Evolutionary conservation across 495 filamentous ascomycete genomes (phyloP).

Genomic region (Penicillium maclennaniae): DNA sequence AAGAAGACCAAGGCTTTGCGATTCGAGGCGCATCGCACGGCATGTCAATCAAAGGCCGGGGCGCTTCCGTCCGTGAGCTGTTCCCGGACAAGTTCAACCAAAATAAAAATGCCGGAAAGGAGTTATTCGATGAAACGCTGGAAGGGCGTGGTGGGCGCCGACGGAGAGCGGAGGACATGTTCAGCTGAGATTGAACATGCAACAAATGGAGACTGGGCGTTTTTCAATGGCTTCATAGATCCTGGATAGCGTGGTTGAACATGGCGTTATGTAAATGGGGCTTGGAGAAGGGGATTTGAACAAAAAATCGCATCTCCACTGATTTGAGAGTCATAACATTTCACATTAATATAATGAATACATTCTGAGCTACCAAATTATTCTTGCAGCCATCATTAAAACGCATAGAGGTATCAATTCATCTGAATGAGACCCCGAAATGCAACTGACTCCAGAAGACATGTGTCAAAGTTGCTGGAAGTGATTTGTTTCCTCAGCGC

Average conservation of each 20-base stretch:
- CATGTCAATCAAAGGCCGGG: conserved; percentile 44
- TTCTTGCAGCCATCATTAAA: no score
- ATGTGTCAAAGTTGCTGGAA: no score
- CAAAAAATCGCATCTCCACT: background rate
- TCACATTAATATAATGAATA: background rate
- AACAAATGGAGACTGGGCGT: background rate
- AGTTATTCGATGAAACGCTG: conserved; percentile 60
- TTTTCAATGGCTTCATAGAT: conserved; percentile 3
- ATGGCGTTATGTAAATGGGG: conserved; percentile 16
- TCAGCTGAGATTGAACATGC: conserved; percentile 29
- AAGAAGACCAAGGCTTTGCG: conserved; percentile 53
- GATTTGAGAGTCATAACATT: background rate
- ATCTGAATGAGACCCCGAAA: no score
- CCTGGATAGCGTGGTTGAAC: conserved; percentile 15
- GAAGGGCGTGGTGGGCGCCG: conserved; percentile 47
- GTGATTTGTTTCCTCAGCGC: background rate
- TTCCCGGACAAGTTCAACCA: conserved; percentile 63
- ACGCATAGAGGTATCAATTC: no score
- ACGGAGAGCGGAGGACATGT: conserved; percentile 51
- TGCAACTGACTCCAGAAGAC: no score
- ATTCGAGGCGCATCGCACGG: conserved; percentile 60
- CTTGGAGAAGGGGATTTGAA: background rate
- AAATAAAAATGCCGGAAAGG: conserved; percentile 61
- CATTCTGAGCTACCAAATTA: background rate
- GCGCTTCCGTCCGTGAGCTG: conserved; percentile 60